phyloP scores from a whole-genome alignment of 2,329 filamentous ascomycete species.

The Trichoderma asperellum region DNA sequence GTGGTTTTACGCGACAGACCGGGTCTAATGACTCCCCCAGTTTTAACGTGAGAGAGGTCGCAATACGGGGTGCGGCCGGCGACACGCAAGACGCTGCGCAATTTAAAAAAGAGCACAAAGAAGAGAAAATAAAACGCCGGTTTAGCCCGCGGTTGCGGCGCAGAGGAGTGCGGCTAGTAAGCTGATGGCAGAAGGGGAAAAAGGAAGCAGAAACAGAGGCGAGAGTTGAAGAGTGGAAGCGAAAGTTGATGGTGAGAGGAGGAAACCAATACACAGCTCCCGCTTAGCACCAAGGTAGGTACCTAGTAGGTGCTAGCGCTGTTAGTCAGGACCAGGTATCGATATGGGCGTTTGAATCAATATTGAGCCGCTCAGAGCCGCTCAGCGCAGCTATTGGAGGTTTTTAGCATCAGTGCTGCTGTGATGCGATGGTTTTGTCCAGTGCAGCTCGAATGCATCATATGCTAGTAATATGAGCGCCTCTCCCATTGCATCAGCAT shows the following conservation, averaged over 20 bases:
- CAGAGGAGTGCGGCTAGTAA: constrained; percentile 12
- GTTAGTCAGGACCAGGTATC: background rate
- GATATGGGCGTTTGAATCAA: background rate
- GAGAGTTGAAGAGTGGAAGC: background rate
- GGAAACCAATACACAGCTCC: background rate
- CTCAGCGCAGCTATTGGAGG: background rate
- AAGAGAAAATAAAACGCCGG: background rate
- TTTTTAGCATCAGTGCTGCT: background rate
- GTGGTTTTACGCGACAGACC: background rate
- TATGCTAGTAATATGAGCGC: no score
- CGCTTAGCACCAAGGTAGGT: background rate
- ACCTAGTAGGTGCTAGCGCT: background rate
- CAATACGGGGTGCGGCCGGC: background rate
- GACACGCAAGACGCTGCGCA: background rate
- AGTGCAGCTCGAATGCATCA: no score
- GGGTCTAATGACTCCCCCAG: background rate
- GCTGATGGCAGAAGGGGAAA: background rate
- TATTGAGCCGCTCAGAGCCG: background rate
- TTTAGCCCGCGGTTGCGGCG: background rate
- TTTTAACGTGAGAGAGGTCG: constrained; percentile 43
- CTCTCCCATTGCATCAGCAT: no score
- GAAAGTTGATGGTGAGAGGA: background rate
- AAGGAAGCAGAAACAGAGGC: background rate
- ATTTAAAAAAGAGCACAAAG: background rate
- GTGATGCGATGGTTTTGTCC: background rate